phyloP scores from a whole-genome alignment of 2,329 filamentous ascomycete genomes.

The Celoporthe dispersa region DNA sequence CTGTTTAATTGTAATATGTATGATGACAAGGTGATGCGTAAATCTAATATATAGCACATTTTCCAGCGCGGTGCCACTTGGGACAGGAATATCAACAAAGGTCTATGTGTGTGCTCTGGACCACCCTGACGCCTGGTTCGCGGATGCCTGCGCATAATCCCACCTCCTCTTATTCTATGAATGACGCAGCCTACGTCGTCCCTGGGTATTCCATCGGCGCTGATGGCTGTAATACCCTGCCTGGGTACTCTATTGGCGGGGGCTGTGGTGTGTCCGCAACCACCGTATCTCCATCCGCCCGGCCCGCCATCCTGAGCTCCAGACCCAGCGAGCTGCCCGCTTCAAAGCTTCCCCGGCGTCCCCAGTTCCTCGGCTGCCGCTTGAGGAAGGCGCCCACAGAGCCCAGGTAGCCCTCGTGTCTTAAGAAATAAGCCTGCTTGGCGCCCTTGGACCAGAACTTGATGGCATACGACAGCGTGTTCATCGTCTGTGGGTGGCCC shows the following conservation, averaged over 20 bases:
- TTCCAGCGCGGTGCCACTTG: not conserved
- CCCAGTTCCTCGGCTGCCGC: conserved; percentile 89
- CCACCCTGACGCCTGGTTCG: not conserved
- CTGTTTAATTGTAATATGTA: not conserved
- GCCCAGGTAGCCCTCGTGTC: conserved; percentile 95
- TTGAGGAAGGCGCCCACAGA: conserved; percentile 94
- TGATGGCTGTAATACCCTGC: not conserved
- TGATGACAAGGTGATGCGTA: not conserved
- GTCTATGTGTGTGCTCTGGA: not conserved
- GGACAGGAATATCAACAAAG: not conserved
- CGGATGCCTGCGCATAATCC: not conserved
- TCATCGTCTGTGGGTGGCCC: conserved; percentile 96
- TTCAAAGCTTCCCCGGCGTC: conserved; percentile 78
- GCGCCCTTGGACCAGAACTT: conserved; percentile 92
- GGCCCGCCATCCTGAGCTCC: conserved; percentile 38
- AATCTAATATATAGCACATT: not conserved
- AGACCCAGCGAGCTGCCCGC: conserved; percentile 39
- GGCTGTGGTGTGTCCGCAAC: conserved; percentile 18
- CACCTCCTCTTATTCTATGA: not conserved
- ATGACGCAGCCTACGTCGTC: not conserved
- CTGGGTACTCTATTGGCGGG: conserved; percentile 21
- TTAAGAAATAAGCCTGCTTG: conserved; percentile 94
- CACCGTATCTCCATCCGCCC: conserved; percentile 16
- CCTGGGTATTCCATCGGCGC: not conserved
- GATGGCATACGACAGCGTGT: conserved; percentile 94